Conservation (phyloP, 768 basidiomycete species). For the Pisolithus microcarpus region DNA sequence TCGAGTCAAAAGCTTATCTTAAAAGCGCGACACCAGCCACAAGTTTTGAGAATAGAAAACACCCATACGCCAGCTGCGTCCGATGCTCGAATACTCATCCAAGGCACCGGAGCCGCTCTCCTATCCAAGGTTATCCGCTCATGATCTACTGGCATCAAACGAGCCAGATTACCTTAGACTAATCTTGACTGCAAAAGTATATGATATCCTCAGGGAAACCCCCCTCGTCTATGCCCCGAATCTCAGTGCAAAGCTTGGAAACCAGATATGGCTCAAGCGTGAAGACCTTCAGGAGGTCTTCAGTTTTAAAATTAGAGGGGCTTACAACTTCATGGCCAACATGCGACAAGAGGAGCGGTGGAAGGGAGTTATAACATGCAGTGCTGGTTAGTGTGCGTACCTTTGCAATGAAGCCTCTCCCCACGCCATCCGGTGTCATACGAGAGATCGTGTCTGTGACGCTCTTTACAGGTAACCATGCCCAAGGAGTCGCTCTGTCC, state of each 20-base stretch:
- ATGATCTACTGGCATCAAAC: constrained; percentile 55
- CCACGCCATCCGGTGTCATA: background rate
- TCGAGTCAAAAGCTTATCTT: background rate
- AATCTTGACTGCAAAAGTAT: constrained; percentile 85
- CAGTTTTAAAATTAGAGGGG: constrained; percentile 97
- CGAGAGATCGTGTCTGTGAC: background rate
- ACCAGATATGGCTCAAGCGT: constrained; percentile 92
- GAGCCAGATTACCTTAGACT: constrained; percentile 85
- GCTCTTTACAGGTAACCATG: constrained; percentile 77
- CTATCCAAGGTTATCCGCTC: constrained; percentile 62
- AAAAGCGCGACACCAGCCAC: background rate
- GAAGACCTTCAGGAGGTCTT: constrained; percentile 98
- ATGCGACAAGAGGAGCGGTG: constrained; percentile 83
- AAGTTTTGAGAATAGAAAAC: background rate
- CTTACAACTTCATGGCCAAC: constrained; percentile 97
- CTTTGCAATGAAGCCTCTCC: constrained; percentile 11
- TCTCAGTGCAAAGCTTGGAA: constrained; percentile 81
- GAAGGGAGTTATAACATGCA: constrained; percentile 97
- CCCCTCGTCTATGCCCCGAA: constrained; percentile 84
- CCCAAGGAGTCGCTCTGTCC: constrained; percentile 97
- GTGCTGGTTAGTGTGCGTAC: constrained; percentile 83
- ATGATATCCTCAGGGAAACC: constrained; percentile 83
- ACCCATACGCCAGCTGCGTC: constrained; percentile 21
- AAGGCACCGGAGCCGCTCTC: constrained; percentile 55
- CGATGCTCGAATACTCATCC: constrained; percentile 62